A percentile compares a stretch with the other conserved stretches of the same genome.
Conservation (phyloP, 2,329 filamentous ascomycete species). For the Fusarium kyushuense region DNA sequence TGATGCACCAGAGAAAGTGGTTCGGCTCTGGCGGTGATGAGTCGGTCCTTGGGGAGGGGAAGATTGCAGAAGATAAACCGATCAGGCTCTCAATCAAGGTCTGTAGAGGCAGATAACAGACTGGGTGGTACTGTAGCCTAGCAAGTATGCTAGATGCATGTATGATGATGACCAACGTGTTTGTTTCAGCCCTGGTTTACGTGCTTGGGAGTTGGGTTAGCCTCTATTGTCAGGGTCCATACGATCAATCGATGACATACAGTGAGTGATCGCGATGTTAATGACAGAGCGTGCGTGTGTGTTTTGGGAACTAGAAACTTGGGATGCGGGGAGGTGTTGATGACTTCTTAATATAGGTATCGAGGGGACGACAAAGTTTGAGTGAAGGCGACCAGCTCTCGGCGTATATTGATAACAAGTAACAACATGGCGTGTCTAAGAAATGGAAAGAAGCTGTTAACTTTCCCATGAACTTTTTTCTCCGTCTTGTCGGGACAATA, state of each 20-base stretch:
- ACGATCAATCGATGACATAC: constrained; percentile 2
- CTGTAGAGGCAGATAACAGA: background rate
- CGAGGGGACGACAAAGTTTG: constrained; percentile 2
- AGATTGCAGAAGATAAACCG: background rate
- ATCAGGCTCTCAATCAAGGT: background rate
- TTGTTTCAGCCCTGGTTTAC: constrained; percentile 31
- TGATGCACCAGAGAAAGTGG: background rate
- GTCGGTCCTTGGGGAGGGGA: background rate
- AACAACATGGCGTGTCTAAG: background rate
- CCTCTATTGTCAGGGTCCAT: constrained; percentile 8
- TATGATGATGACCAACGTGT: constrained; percentile 24
- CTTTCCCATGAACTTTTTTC: background rate
- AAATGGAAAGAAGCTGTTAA: background rate
- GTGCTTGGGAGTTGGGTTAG: constrained; percentile 23
- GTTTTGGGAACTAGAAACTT: background rate
- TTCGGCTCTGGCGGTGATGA: background rate
- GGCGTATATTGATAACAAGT: background rate
- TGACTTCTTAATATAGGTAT: background rate
- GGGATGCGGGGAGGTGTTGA: background rate
- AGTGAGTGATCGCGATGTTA: background rate
- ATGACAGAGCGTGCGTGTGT: background rate
- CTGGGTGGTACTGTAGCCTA: background rate
- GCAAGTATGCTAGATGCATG: background rate
- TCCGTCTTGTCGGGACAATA: background rate
- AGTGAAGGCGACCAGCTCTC: background rate